phyloP scores from a whole-genome alignment of 331 rosid genomes.

The Dryas integrifolia region DNA sequence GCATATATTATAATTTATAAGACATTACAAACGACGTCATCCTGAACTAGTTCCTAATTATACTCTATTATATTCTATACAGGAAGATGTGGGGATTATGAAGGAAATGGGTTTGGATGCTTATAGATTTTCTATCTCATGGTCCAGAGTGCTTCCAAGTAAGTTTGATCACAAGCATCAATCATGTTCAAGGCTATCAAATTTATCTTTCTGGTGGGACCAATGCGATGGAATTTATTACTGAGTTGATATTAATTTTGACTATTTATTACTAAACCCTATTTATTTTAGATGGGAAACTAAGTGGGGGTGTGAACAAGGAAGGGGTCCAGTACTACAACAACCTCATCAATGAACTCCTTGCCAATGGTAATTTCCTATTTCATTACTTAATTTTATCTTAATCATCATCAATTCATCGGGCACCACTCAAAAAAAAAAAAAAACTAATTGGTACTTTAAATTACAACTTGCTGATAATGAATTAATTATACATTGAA shows the following conservation, averaged over 20 bases:
- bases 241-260: too few species aligned
- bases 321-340: slow-evolving; percentile 44
- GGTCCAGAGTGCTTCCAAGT: slow-evolving; percentile 64
- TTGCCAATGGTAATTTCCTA: slow-evolving; percentile 37
- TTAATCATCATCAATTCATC: neutral
- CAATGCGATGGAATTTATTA: neutral
- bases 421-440: too few species aligned
- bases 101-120: slow-evolving; percentile 49
- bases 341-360: slow-evolving; percentile 47
- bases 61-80: neutral
- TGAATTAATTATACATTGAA: too few species aligned
- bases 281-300: slow-evolving; percentile 40
- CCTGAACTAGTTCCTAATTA: neutral
- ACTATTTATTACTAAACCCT: too few species aligned
- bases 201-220: neutral
- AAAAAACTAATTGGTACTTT: neutral
- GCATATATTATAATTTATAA: neutral
- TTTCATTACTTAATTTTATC: neutral
- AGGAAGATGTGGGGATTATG: slow-evolving; percentile 50
- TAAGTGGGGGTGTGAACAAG: slow-evolving; percentile 47
- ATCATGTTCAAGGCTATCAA: neutral
- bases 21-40: neutral
- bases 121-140: slow-evolving; percentile 60
- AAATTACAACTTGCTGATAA: neutral
- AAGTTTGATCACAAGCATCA: slow-evolving; percentile 6